Evolutionary conservation across 495 filamentous ascomycete species (phyloP).

Genomic region (Acidomyces sp.): DNA sequence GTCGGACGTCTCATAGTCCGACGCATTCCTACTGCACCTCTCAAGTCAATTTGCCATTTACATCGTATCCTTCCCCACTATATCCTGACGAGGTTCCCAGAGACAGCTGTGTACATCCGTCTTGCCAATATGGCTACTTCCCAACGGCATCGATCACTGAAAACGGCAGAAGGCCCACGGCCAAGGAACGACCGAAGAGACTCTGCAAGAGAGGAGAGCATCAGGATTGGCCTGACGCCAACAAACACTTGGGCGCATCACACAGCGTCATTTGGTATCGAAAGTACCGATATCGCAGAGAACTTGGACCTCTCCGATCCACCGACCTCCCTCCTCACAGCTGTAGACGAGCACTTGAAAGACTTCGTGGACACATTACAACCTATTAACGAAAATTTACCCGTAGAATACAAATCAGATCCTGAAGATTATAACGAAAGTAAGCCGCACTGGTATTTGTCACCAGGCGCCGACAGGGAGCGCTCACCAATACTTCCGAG

Average conservation of each 20-base stretch:
- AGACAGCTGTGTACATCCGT: too few species aligned
- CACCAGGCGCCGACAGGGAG: background rate
- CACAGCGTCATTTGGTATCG: background rate
- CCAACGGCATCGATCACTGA: too few species aligned
- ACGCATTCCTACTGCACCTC: too few species aligned
- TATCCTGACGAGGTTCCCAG: too few species aligned
- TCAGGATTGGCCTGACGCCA: too few species aligned
- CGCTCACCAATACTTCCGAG: background rate
- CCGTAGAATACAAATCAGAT: background rate
- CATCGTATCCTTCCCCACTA: too few species aligned
- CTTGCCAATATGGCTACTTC: too few species aligned
- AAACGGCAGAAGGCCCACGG: too few species aligned
- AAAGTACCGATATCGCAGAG: background rate
- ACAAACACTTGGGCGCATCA: background rate
- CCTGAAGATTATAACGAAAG: background rate
- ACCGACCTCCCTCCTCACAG: background rate
- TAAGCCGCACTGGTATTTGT: background rate
- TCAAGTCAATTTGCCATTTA: too few species aligned
- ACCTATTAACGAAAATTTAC: background rate
- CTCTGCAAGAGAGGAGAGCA: too few species aligned
- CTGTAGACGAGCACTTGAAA: slow-evolving; percentile 5
- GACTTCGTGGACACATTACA: background rate
- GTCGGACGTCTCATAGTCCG: too few species aligned
- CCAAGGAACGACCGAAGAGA: too few species aligned
- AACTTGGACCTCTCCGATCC: background rate